Evolutionary conservation across 176 grass and related monocot genomes (phyloP).

Genomic region (Hordeum marinum): DNA sequence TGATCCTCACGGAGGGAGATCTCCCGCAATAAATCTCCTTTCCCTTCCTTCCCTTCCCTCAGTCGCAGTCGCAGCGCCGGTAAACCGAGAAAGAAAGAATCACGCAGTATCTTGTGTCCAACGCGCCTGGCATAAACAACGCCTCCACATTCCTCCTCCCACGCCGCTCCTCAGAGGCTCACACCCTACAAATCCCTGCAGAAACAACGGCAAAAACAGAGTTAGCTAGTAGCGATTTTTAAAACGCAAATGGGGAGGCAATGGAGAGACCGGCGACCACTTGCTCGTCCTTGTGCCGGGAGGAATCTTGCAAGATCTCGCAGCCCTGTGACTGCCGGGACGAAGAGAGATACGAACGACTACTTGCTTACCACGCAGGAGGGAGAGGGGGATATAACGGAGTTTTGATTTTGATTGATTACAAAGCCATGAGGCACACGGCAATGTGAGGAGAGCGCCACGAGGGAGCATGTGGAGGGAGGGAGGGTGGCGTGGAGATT

Average conservation of each 20-base stretch:
- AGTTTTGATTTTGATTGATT: not conserved
- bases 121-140: constrained; percentile 30
- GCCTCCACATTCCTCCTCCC: constrained; percentile 61
- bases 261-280: constrained; percentile 50
- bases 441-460: constrained; percentile 29
- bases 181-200: constrained; percentile 41
- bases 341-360: not conserved
- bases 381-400: not conserved
- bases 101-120: constrained; percentile 41
- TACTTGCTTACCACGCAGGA: not conserved
- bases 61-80: too few relatives aligned
- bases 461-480: constrained; percentile 33
- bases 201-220: constrained; percentile 42
- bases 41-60: not conserved
- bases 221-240: not conserved
- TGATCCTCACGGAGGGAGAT: constrained; percentile 36
- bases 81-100: not conserved
- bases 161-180: not conserved
- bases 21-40: constrained; percentile 20
- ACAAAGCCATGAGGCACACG: constrained; percentile 24
- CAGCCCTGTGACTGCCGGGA: constrained; percentile 9
- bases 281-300: constrained; percentile 24
- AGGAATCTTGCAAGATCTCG: constrained; percentile 60
- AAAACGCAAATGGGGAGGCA: constrained; percentile 32
- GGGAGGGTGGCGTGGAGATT: constrained; percentile 27